Conservation (phyloP, 495 filamentous ascomycete genomes). For the Neurospora intermedia region DNA sequence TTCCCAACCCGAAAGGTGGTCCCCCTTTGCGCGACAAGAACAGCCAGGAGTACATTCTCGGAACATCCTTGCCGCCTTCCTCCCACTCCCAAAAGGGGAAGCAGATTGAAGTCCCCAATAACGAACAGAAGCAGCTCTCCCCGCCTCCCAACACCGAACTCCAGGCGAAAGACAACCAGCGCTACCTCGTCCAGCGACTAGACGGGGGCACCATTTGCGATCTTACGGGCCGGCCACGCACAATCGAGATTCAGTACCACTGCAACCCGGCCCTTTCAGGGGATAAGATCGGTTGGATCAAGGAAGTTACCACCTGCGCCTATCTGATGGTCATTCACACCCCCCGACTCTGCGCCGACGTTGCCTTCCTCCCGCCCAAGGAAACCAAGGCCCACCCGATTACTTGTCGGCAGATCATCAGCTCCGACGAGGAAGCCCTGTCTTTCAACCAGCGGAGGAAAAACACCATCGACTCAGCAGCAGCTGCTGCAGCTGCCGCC, state of each 20-base stretch:
- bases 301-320: slow-evolving; percentile 85
- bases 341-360: slow-evolving; percentile 81
- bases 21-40: slow-evolving; percentile 64
- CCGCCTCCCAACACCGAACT: slow-evolving; percentile 49
- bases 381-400: slow-evolving; percentile 69
- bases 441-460: slow-evolving; percentile 43
- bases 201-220: slow-evolving; percentile 84
- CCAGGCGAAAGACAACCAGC: slow-evolving; percentile 69
- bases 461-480: not conserved
- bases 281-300: slow-evolving; percentile 89
- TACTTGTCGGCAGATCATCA: slow-evolving; percentile 61
- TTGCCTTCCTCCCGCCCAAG: slow-evolving; percentile 81
- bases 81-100: slow-evolving; percentile 17
- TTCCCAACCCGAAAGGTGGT: slow-evolving; percentile 51
- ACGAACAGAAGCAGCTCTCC: slow-evolving; percentile 20
- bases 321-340: slow-evolving; percentile 96
- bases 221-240: slow-evolving; percentile 72
- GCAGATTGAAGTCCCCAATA: slow-evolving; percentile 19
- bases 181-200: slow-evolving; percentile 85
- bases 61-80: slow-evolving; percentile 34
- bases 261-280: slow-evolving; percentile 65
- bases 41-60: slow-evolving; percentile 73
- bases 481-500: slow-evolving; percentile 22
- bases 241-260: slow-evolving; percentile 87
- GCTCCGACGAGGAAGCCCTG: slow-evolving; percentile 41